A percentile compares a stretch with the other conserved stretches of the same genome.
phyloP scores from a whole-genome alignment of 495 filamentous ascomycete species.

The Glarea lozoyensis region DNA sequence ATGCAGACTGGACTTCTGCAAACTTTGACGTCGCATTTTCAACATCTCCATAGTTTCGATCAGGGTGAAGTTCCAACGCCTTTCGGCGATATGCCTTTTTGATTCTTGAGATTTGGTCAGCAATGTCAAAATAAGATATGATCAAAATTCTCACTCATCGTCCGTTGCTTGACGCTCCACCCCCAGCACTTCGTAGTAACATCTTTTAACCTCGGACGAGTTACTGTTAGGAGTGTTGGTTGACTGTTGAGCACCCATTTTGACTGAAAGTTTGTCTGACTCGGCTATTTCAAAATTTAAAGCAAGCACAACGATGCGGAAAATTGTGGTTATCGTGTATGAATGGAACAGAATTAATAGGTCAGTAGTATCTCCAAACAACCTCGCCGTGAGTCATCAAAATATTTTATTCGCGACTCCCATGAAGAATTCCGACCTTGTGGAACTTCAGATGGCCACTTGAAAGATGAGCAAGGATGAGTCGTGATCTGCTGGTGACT shows the following conservation, averaged over 20 bases:
- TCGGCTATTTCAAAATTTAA: too few species aligned
- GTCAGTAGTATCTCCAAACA: too few species aligned
- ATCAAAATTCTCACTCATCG: conserved; percentile 59
- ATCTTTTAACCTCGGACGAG: conserved; percentile 46
- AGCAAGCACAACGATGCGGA: too few species aligned
- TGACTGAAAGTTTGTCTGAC: too few species aligned
- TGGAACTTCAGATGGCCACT: too few species aligned
- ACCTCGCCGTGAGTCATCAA: too few species aligned
- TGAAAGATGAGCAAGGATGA: too few species aligned
- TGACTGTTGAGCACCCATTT: conserved; percentile 80
- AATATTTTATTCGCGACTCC: too few species aligned
- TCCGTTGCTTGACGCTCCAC: conserved; percentile 63
- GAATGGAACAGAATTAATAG: too few species aligned
- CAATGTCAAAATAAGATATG: not conserved
- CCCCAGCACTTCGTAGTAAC: conserved; percentile 86
- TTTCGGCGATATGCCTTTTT: conserved; percentile 88
- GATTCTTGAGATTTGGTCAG: conserved; percentile 45
- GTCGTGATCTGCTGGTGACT: too few species aligned
- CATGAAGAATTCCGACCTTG: too few species aligned
- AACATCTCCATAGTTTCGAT: conserved; percentile 83
- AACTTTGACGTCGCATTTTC: conserved; percentile 78
- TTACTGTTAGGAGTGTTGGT: conserved; percentile 22
- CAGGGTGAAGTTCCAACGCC: conserved; percentile 88
- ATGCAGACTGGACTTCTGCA: conserved; percentile 84
- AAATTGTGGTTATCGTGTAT: too few species aligned